Percentiles rank a stretch among this genome's conserved stretches.
These are phyloP conservation scores for Stramenopiles sp. DNA, from an alignment of 352 stramenopile genomes.

Conservation along the genomic window DNA sequence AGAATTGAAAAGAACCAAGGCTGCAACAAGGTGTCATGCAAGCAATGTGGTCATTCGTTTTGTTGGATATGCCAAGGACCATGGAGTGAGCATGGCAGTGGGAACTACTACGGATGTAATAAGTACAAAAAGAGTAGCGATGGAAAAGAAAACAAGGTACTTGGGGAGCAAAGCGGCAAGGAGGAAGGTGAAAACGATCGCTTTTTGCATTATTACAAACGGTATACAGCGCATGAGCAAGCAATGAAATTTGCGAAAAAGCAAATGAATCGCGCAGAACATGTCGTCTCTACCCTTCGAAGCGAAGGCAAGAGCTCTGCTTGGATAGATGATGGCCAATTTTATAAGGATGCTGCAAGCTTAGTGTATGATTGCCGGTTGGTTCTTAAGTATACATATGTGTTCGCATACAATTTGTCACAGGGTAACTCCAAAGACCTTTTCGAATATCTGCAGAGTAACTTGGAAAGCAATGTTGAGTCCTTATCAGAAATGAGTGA, in stretches of 20 bases:
- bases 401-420: slow-evolving; percentile 22
- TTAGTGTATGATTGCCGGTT: slow-evolving; percentile 17
- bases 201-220: slow-evolving; percentile 98
- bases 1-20: slow-evolving; percentile 99
- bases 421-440: slow-evolving; percentile 67
- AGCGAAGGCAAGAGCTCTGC: slow-evolving; percentile 38
- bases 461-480: slow-evolving; percentile 79
- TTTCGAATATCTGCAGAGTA: slow-evolving; percentile 77
- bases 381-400: slow-evolving; percentile 20
- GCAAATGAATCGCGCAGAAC: slow-evolving; percentile 80
- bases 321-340: slow-evolving; percentile 24
- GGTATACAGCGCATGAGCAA: slow-evolving; percentile 80
- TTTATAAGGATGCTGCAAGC: slow-evolving; percentile 14
- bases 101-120: slow-evolving; percentile 99
- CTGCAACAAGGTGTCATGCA: slow-evolving; percentile 98
- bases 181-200: slow-evolving; percentile 89
- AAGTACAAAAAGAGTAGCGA: slow-evolving; percentile 55
- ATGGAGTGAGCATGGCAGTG: slow-evolving; percentile 83
- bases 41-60: slow-evolving; percentile 78
- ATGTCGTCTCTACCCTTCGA: slow-evolving; percentile 82
- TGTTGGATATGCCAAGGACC: slow-evolving; percentile 80
- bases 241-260: slow-evolving; percentile 88
- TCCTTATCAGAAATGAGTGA: slow-evolving; percentile 65
- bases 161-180: slow-evolving; percentile 56
- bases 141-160: slow-evolving; percentile 19